Conservation (phyloP, 805 yeast species). For the Lipomyces lipofer region DNA sequence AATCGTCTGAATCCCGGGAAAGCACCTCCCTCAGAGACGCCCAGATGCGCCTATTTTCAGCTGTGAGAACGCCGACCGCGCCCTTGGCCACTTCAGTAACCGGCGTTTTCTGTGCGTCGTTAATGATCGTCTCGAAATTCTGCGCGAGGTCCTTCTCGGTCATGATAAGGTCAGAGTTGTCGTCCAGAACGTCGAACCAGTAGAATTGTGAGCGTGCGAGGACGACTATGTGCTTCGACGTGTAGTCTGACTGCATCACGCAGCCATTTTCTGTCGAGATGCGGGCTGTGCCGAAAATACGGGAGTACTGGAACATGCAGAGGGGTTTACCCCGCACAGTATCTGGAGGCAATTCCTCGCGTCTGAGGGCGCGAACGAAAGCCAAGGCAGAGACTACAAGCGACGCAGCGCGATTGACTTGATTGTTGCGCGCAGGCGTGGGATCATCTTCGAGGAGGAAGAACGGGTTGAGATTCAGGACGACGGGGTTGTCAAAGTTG, state of each 20-base stretch:
- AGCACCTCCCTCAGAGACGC: slow-evolving; percentile 65
- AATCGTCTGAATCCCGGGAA: slow-evolving; percentile 41
- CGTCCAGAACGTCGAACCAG: slow-evolving; percentile 91
- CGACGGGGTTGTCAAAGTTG: slow-evolving; percentile 77
- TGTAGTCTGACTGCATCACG: slow-evolving; percentile 75
- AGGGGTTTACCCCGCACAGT: slow-evolving; percentile 62
- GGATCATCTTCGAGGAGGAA: slow-evolving; percentile 91
- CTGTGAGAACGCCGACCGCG: slow-evolving; percentile 85
- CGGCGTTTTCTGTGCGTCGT: slow-evolving; percentile 60
- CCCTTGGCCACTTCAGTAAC: slow-evolving; percentile 65
- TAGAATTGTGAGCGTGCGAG: slow-evolving; percentile 84
- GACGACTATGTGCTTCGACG: slow-evolving; percentile 78
- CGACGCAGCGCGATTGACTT: slow-evolving; percentile 78
- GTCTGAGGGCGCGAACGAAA: slow-evolving; percentile 75
- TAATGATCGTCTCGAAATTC: slow-evolving; percentile 72
- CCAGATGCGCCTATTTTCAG: slow-evolving; percentile 89
- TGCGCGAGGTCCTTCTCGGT: slow-evolving; percentile 72
- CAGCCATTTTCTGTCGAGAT: slow-evolving; percentile 83
- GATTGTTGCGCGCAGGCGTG: slow-evolving; percentile 58
- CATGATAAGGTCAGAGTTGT: slow-evolving; percentile 66
- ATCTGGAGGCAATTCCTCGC: slow-evolving; percentile 74
- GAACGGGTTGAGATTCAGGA: slow-evolving; percentile 87
- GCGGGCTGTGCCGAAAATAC: slow-evolving; percentile 83
- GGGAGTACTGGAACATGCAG: slow-evolving; percentile 90
- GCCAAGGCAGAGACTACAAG: slow-evolving; percentile 74